Base-by-base conservation (phyloP, 768 basidiomycete genomes). In the Russula lepida region DNA sequence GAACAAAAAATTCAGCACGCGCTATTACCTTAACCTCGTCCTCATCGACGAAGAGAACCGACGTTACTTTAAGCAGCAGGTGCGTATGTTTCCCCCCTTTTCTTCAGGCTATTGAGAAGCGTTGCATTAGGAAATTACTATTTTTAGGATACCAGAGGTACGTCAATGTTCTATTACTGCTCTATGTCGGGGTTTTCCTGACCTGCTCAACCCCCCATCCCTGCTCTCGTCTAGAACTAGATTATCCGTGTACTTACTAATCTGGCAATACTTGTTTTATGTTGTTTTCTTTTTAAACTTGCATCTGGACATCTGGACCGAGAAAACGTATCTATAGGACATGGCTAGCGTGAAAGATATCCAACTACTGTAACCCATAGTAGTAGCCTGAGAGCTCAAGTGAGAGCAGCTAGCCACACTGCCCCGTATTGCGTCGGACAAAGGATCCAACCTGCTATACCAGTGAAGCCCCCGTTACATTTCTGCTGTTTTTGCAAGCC, bases 1-100 rank as follows among this genome's bases (percentile, higher is more conserved):
- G 64, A 98, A 98, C 82, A 98, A 99, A 81, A 98, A 95, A 76
- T 99, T 99, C 75, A 93, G 89, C 71, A 89, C 89, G 43, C 80
- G 97, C 60, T 99, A 98, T 74, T 98, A 98, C 74, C 83, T 98
- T 65, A 99, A 99, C 71, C 78, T 98, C 32, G 97, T 99, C 4
- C 82, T 98, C 57, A 92, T 98, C 56, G 97, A 98, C 71, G 95
- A 98, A 72, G 95, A 98, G 79, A 98, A 98, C 74, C 80, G 95
- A 68, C 80, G 95, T 65, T 98, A 97, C 74, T 98, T 98, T 75
- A 97, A 98, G 75, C 94, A 97, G 73, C 93, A 95, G 84, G 89
- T 85, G 44, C 37, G 33, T 76, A 68, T 3, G 0, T 13, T 11
- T 46, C 47, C 21, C 44, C 58, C 27, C 46, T 11, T 15, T n/a